Base-by-base conservation (phyloP, 2,329 filamentous ascomycete species). In the Diaporthe humulicola region DNA sequence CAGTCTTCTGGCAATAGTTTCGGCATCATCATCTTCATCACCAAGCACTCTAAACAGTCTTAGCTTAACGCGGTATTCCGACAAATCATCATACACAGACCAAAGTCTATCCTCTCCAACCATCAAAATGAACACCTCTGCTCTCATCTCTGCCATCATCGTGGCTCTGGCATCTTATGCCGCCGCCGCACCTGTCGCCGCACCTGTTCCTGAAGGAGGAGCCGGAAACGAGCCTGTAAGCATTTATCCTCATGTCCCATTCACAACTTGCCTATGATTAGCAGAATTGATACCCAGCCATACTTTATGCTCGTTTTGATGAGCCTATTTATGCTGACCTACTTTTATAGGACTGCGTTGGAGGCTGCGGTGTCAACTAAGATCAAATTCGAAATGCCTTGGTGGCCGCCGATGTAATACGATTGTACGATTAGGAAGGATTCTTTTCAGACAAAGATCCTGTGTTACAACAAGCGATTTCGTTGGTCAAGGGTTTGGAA, bases 71-170 rank as follows among this genome's bases (percentile, higher is more conserved):
- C 40, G 19, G 7, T 38, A 61, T 38, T 28, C 30, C 45, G 8
- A 54, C 45, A 25, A 61, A 74, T 64, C 15, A 61, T 56, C 30
- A 61, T 33, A 9, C 40, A 1, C 25, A 42, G 6, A 22, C 22
- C 25, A 17, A 58, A 10, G 1, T 17, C 45, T 45, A 17, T 40
- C 14, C 17, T 12, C 38, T n/a, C n/a, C 33, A 30, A 66, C 28
- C 57, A 42, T 19, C 72, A 76, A 67, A 28, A 76, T 76, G 74
- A 70, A 57, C 36, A 3, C 61, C 42, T 60, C 58, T 14, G 19
- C 74, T 25, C 17, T 76, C 30, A 38, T 76, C 52, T 71, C 73
- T n/a, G 67, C 57, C 38, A 36, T 74, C 19, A 12, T 71, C 38
- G 8, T 74, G 56, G 73, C 73, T n/a, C 28, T 71, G 48, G 67